Evolutionary conservation across 352 stramenopile species (phyloP), one percentile per base, ranked within the genome.

Genomic region (Peronosclerospora sorghi): DNA sequence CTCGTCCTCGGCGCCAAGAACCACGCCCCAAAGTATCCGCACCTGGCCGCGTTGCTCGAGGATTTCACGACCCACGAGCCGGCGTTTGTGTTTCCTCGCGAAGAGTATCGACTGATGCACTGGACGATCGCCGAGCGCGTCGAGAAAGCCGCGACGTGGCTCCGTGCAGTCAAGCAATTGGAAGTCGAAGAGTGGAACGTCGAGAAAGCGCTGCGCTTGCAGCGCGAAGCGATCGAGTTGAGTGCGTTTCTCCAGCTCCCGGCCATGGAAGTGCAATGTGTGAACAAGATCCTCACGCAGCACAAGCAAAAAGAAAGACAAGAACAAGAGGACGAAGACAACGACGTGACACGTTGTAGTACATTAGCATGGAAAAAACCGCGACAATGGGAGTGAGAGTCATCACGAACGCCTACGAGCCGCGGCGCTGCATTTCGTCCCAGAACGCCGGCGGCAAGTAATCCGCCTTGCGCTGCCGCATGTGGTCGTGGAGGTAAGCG

Each of bases 111-210:
- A 5, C 59, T 77, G 8, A 84, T 91, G 55, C 78, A 86, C 40
- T 32, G 68, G 35, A 84, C 76, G 9, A 83, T 91, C 14, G 65
- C 69, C 27, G 71, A 83, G 5, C 73, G 72, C 10, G 71, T 91
- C 21, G 38, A 55, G 17, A 78, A 80, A 7, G 78, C 76, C n/a
- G 48, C 55, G 1, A 42, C 51, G 24, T 91, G 78, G 78, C 41
- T 91, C 21, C 67, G 71, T 41, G 60, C 80, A 5, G 59, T 73
- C 2, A 86, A 87, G 51, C 50, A 51, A 20, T 47, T 91, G 5
- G 71, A 86, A 38, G 62, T 66, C 0, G 73, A 91, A 32, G 60
- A 81, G 44, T 83, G 70, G 67, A 80, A 86, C 55, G 37, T 78
- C 4, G 69, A 76, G 29, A 66, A 68, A 39, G 68, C 62, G 28